Base-by-base conservation (phyloP, 208 protist genomes). In the Acanthamoeba healyi region DNA sequence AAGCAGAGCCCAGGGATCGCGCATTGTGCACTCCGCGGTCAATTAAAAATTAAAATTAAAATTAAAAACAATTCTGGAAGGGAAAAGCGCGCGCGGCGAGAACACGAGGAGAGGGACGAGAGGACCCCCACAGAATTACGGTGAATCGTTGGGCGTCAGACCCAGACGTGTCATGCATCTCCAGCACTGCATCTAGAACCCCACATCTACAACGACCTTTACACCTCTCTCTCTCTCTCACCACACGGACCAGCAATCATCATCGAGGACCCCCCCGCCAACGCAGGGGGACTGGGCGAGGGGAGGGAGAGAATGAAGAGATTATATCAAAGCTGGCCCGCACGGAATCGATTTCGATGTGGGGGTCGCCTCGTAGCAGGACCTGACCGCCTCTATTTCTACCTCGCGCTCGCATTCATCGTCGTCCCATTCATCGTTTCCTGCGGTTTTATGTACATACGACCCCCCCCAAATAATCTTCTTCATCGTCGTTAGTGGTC, bases 301-400 rank as follows among this genome's bases (percentile, higher is more conserved):
- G 6, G 22, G 26, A 22, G 49, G 9, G 15, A 63, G 32, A 65
- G 82, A 70, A 70, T 70, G 54, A 90, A 90, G 24, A 19, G 82
- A 63, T 29, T 90, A 26, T 70, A 90, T 90, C 54, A 90, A 34
- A 70, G 29, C 54, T 90, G 82, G 82, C 82, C 82, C 19, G 82
- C 32, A 4, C n/a, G 58, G 6, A 90, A 90, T 70, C 26, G 58
- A 42, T 90, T 90, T 70, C 58, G n/a, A n/a, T 90, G 82, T 17
- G 82, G 82, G 5, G 82, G 82, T 42, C 82, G 82, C 0, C 26
- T 38, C 56, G 26, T 90, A 22, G 26, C 54, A 1, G 82, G 82
- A 65, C 82, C 82, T 5, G 82, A 90, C 34, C 46, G 82, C 2
- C 54, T 63, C 58, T 90, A 90, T 24, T 90, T 90, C 82, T 90